phyloP scores from a whole-genome alignment of 768 basidiomycete genomes.

The Agaricus bisporus region DNA sequence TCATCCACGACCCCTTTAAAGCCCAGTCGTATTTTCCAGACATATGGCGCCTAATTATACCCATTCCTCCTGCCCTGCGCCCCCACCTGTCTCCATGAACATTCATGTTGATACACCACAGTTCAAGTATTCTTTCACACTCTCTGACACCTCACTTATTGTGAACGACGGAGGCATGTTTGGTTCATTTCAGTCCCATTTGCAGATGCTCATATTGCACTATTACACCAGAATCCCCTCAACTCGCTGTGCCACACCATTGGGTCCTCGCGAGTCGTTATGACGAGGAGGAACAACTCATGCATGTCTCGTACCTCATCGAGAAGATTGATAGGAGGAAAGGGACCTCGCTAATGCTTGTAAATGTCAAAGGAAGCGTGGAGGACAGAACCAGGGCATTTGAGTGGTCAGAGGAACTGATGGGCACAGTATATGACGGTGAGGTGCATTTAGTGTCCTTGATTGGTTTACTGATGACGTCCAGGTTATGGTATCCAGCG shows the following conservation, averaged over 20 bases:
- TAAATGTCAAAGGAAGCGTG: slow-evolving; percentile 33
- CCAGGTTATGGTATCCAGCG: slow-evolving; percentile 45
- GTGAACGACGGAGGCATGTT: slow-evolving; percentile 10
- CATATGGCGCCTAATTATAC: slow-evolving; percentile 4
- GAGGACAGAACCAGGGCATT: slow-evolving; percentile 25
- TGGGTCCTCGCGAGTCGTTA: slow-evolving; percentile 52
- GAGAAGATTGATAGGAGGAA: slow-evolving; percentile 35
- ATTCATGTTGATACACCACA: neutral
- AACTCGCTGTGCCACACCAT: slow-evolving; percentile 21
- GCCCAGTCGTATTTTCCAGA: slow-evolving; percentile 8
- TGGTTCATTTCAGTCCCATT: neutral
- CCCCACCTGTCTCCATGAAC: slow-evolving; percentile 6
- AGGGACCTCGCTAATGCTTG: slow-evolving; percentile 30
- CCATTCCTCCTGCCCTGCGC: neutral
- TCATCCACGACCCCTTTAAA: slow-evolving; percentile 1
- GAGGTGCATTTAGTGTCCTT: slow-evolving; percentile 11
- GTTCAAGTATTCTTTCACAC: slow-evolving; percentile 6
- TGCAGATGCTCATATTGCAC: neutral
- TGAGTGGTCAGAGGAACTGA: slow-evolving; percentile 50
- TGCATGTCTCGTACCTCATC: slow-evolving; percentile 48
- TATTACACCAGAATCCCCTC: neutral
- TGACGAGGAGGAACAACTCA: slow-evolving; percentile 20
- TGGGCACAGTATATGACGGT: slow-evolving; percentile 63
- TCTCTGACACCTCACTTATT: slow-evolving; percentile 8
- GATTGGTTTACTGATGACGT: neutral